Evolutionary conservation across 305 asterid species (phyloP).

Genomic region (Rubia occidens): DNA sequence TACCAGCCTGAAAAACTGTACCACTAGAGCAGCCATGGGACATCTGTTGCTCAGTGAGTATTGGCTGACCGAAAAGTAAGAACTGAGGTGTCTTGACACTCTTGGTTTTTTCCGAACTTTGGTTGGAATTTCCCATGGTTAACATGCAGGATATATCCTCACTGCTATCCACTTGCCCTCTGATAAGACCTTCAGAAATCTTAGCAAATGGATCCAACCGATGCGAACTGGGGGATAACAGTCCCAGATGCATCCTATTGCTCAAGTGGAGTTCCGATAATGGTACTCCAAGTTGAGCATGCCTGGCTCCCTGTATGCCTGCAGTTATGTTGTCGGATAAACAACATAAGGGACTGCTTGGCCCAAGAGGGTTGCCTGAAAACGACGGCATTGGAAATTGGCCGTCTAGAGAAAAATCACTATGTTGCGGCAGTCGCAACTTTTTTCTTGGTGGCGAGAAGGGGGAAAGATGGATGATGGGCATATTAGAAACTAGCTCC

Average conservation of each 20-base stretch:
- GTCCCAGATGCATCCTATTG: slow-evolving; percentile 64
- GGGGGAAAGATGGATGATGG: slow-evolving; percentile 59
- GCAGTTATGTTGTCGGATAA: slow-evolving; percentile 56
- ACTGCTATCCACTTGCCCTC: slow-evolving; percentile 28
- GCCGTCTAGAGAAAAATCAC: slow-evolving; percentile 49
- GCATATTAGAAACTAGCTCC: slow-evolving; percentile 60
- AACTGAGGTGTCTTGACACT: slow-evolving; percentile 45
- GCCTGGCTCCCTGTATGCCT: slow-evolving; percentile 99
- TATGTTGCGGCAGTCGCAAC: slow-evolving; percentile 46
- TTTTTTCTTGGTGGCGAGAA: slow-evolving; percentile 69
- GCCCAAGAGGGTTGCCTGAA: slow-evolving; percentile 73
- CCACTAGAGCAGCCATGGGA: slow-evolving; percentile 32
- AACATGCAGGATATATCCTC: slow-evolving; percentile 64
- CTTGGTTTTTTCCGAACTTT: slow-evolving; percentile 16
- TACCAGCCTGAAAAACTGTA: slow-evolving; percentile 26
- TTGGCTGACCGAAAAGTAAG: slow-evolving; percentile 83
- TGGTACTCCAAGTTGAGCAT: slow-evolving; percentile 80
- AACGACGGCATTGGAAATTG: slow-evolving; percentile 74
- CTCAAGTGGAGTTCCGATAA: slow-evolving; percentile 58
- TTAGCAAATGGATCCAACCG: slow-evolving; percentile 40
- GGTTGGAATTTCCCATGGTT: slow-evolving; percentile 53
- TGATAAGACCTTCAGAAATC: slow-evolving; percentile 31
- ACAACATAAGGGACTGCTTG: slow-evolving; percentile 58
- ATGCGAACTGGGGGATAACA: slow-evolving; percentile 41
- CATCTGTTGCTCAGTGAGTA: slow-evolving; percentile 92